Conservation (phyloP, 345 rosid genomes). For the Hibiscus syriacus region DNA sequence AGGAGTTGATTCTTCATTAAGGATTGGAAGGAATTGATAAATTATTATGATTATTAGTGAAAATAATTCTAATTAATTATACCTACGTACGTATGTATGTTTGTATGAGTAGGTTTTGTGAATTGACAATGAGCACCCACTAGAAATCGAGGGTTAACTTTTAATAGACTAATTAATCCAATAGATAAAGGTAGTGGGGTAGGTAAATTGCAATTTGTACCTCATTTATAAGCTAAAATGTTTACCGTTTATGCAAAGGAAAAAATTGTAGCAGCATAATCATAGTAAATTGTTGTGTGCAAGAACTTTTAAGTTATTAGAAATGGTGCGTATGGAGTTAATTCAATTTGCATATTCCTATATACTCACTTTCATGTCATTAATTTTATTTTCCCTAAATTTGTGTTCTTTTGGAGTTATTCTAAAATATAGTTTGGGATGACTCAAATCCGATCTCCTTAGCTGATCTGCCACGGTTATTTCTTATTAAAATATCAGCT, state of each 20-base stretch:
- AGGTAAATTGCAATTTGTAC: too few species aligned
- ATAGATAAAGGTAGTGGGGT: constrained; percentile 5
- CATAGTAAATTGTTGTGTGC: neutral
- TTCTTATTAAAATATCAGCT: too few species aligned
- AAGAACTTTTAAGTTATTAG: neutral
- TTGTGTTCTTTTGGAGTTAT: too few species aligned
- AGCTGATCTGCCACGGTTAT: too few species aligned
- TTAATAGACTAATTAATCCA: neutral
- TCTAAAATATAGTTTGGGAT: too few species aligned
- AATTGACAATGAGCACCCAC: neutral
- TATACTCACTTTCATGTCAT: too few species aligned
- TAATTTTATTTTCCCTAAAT: too few species aligned
- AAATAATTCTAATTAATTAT: constrained; percentile 1
- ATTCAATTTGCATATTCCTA: too few species aligned
- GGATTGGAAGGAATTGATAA: constrained; percentile 67
- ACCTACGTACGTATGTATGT: too few species aligned
- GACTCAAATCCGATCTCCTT: too few species aligned
- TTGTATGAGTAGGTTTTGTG: neutral
- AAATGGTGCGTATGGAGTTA: neutral
- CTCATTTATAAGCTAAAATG: too few species aligned
- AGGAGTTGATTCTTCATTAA: constrained; percentile 69
- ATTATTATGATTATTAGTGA: neutral
- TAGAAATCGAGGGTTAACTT: neutral
- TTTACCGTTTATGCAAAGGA: too few species aligned
- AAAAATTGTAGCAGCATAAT: neutral